Base-by-base conservation (phyloP, 305 asterid species). In the Fraxinus velutina region DNA sequence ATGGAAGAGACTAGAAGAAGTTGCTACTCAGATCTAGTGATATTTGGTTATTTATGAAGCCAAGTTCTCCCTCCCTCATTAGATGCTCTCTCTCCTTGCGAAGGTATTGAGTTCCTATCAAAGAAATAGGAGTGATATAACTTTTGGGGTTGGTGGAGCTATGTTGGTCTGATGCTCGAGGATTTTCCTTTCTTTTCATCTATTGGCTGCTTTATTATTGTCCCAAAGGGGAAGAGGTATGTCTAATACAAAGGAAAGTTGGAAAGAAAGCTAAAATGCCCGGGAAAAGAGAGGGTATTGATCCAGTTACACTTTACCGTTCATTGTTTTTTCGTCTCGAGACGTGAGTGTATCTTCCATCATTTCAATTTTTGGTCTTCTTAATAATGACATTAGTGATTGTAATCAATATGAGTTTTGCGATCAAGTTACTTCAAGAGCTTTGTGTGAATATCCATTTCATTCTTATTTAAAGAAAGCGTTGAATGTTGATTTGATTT, bases 1-100 rank as follows among this genome's bases (percentile, higher is more conserved):
- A 33, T 94, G 98, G 98, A 91, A 89, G 85, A 90, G 90, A 88
- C 88, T 94, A 50, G 98, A 93, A 87, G 90, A 88, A 80, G 94
- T 88, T 66, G 98, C 96, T 74, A 86, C 78, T 33, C 79, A 66
- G 84, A 87, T 52, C 21, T 81, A 80, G 85, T 75, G 77, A 74
- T 82, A 77, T 71, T 78, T 70, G 19, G 27, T 79, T 36, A 27
- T 70, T 77, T 57, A 57, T 79, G 39, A 19, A n/a, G 74, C 74
- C 74, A 10, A 60, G 52, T 57, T 47, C 66, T 84, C 47, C 73
- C 30, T 68, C 44, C 6, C 50, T 32, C 27, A 9, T 62, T 66
- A 37, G 77, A 60, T 60, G 32, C 71, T 19, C 71, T 21, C 70
- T 60, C 71, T 60, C n/a, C 13, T 22, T 8, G 71, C 0, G 71